Evolutionary conservation across 1,284 basidiomycete genomes (phyloP).

Genomic region (Papiliotrema nemorosa): DNA sequence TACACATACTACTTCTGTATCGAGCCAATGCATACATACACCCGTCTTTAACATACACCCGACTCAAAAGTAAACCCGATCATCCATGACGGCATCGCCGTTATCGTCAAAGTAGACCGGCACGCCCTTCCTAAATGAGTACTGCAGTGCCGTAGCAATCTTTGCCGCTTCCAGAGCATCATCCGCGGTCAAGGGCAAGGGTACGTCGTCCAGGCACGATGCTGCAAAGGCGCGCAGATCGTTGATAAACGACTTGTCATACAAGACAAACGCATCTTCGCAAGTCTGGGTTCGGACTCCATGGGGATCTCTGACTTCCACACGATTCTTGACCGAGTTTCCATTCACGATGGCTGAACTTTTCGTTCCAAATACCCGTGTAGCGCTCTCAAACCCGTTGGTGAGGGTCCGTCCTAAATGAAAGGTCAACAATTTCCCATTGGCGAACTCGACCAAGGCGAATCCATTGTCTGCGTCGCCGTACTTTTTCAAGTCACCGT

Average conservation of each 20-base stretch:
- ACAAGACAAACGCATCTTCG: not conserved
- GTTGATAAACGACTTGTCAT: constrained; percentile 17
- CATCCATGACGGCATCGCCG: constrained; percentile 19
- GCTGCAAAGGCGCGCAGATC: constrained; percentile 11
- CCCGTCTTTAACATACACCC: too few relatives aligned
- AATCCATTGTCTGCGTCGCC: too few relatives aligned
- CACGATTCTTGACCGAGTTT: not conserved
- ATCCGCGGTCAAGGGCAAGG: not conserved
- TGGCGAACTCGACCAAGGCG: too few relatives aligned
- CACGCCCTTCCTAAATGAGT: constrained; percentile 16
- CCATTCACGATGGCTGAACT: too few relatives aligned
- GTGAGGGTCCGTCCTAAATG: too few relatives aligned
- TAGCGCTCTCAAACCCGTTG: too few relatives aligned
- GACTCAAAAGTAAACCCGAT: too few relatives aligned
- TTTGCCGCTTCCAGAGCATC: constrained; percentile 22
- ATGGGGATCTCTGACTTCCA: constrained; percentile 16
- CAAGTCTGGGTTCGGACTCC: constrained; percentile 7
- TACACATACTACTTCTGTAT: too few relatives aligned
- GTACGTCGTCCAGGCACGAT: constrained; percentile 11
- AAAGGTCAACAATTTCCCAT: too few relatives aligned
- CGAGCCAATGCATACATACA: too few relatives aligned
- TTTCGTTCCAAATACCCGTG: too few relatives aligned
- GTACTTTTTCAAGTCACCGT: too few relatives aligned
- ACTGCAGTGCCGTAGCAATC: constrained; percentile 23
- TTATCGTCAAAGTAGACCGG: constrained; percentile 22